phyloP scores from a whole-genome alignment of 768 basidiomycete species.

The Rhizopogon roseolus region DNA sequence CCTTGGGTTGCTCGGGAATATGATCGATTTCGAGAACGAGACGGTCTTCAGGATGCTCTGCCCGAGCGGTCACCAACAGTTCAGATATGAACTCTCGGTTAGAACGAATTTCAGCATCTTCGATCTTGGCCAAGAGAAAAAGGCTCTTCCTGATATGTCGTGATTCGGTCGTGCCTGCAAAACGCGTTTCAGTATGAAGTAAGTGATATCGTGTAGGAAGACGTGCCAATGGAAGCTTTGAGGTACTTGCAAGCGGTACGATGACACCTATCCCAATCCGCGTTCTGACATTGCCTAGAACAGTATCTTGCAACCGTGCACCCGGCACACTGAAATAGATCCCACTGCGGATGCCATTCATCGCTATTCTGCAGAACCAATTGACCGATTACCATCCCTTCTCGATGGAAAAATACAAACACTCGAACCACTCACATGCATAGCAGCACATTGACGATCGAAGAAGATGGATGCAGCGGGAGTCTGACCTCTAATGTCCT shows the following conservation, averaged over 20 bases:
- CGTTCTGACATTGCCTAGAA: neutral
- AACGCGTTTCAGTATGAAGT: neutral
- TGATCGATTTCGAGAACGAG: neutral
- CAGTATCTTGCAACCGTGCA: constrained; percentile 1
- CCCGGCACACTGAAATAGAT: neutral
- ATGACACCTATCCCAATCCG: neutral
- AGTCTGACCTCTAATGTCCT: neutral
- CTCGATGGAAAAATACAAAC: neutral
- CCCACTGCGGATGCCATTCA: constrained; percentile 2
- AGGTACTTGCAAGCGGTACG: neutral
- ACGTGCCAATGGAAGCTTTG: neutral
- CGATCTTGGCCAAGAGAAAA: neutral
- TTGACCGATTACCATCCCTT: neutral
- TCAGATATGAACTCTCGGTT: constrained; percentile 1
- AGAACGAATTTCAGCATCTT: neutral
- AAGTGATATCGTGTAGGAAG: neutral
- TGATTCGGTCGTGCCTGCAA: neutral
- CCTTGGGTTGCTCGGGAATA: neutral
- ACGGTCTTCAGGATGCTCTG: neutral
- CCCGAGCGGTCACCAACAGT: neutral
- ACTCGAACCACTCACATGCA: neutral
- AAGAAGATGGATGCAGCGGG: neutral
- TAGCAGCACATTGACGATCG: neutral
- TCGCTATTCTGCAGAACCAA: neutral
- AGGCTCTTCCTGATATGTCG: neutral